Evolutionary conservation across 2,329 filamentous ascomycete genomes (phyloP).

Genomic region (Pleurostoma richardsiae): DNA sequence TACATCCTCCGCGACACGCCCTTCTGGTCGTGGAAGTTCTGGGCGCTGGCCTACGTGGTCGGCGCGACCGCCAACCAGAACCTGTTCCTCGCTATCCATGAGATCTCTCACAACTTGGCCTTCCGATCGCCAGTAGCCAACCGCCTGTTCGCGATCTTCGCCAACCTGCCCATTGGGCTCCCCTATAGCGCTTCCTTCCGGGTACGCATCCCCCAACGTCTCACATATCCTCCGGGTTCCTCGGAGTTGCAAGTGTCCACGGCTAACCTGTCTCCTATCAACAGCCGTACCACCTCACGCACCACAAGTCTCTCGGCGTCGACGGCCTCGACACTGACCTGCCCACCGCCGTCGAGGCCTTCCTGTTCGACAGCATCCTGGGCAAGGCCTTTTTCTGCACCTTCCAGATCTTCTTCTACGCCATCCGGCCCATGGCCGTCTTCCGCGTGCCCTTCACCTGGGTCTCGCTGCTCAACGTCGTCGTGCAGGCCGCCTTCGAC

Average conservation of each 20-base stretch:
- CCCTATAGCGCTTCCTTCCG: slow-evolving; percentile 96
- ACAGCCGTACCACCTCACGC: slow-evolving; percentile 92
- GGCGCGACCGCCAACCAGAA: slow-evolving; percentile 98
- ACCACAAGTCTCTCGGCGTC: slow-evolving; percentile 97
- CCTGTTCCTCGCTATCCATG: slow-evolving; percentile 95
- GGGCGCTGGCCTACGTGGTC: slow-evolving; percentile 82
- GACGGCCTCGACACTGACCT: slow-evolving; percentile 95
- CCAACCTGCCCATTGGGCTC: slow-evolving; percentile 91
- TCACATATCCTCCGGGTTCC: neutral
- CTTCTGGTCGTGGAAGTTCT: slow-evolving; percentile 79
- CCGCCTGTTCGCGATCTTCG: slow-evolving; percentile 82
- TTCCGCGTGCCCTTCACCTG: slow-evolving; percentile 84
- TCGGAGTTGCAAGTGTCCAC: neutral
- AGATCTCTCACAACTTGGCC: slow-evolving; percentile 96
- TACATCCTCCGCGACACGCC: slow-evolving; percentile 71
- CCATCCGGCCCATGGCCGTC: slow-evolving; percentile 89
- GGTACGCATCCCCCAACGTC: slow-evolving; percentile 39
- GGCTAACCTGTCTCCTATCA: slow-evolving; percentile 11
- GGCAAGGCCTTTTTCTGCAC: slow-evolving; percentile 99
- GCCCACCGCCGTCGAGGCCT: slow-evolving; percentile 83
- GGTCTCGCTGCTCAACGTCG: slow-evolving; percentile 79
- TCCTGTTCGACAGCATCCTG: slow-evolving; percentile 89
- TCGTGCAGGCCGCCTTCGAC: slow-evolving; percentile 75
- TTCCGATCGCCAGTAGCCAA: slow-evolving; percentile 80
- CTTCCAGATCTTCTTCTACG: slow-evolving; percentile 99